These are phyloP conservation scores for Talaromyces sp. DNA, from an alignment of 2,329 filamentous ascomycete genomes.

Conservation along the genomic window DNA sequence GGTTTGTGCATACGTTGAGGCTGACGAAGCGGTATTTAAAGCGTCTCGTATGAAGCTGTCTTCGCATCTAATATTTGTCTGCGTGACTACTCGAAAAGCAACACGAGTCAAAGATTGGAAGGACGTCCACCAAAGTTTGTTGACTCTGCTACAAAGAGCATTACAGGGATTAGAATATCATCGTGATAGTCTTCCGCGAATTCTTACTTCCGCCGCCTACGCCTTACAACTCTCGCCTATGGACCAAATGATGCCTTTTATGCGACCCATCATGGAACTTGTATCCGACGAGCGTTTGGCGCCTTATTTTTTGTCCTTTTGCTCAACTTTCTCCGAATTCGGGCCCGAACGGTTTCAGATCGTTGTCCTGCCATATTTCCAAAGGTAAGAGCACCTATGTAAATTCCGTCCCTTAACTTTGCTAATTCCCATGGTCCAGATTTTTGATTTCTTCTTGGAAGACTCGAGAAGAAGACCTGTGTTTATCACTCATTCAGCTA, in stretches of 20 bases:
- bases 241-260: conserved; percentile 69
- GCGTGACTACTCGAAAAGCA: conserved; percentile 75
- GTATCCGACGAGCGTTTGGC: conserved; percentile 65
- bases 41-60: conserved; percentile 42
- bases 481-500: conserved; percentile 65
- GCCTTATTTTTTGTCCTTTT: conserved; percentile 78
- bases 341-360: conserved; percentile 71
- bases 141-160: conserved; percentile 50
- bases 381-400: conserved; percentile 54
- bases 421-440: conserved; percentile 39
- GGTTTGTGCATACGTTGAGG: conserved; percentile 53
- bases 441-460: conserved; percentile 74
- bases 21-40: conserved; percentile 32
- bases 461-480: conserved; percentile 65
- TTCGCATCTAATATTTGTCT: conserved; percentile 54
- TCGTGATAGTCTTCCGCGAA: conserved; percentile 28
- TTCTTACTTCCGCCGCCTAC: conserved; percentile 56
- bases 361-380: conserved; percentile 76
- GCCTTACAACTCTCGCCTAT: conserved; percentile 74
- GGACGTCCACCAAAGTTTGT: conserved; percentile 56
- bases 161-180: conserved; percentile 25
- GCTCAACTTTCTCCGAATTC: conserved; percentile 72
- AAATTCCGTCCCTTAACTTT: conserved; percentile 6
- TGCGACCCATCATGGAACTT: conserved; percentile 62
- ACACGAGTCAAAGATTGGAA: conserved; percentile 71